Evolutionary conservation across 768 basidiomycete genomes (phyloP).

Genomic region (Trametes punicea): DNA sequence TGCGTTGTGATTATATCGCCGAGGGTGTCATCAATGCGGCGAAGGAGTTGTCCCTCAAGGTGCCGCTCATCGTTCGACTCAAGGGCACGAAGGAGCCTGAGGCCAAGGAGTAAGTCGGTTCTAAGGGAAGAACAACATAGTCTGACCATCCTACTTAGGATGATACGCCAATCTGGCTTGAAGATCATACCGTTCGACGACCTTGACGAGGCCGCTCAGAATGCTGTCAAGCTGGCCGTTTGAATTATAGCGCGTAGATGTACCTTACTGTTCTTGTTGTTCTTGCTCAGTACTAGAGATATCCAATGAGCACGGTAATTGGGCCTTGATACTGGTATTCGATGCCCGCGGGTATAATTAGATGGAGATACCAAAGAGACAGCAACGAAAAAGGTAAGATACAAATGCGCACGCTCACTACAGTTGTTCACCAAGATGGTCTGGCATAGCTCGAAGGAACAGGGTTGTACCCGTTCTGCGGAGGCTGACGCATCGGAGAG

Average conservation of each 20-base stretch:
- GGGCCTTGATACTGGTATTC: constrained; percentile 1
- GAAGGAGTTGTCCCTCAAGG: constrained; percentile 78
- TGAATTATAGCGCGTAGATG: constrained; percentile 4
- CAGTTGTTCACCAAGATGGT: constrained; percentile 45
- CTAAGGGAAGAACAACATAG: background rate
- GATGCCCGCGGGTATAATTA: constrained; percentile 20
- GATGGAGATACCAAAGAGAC: constrained; percentile 16
- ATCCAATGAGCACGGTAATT: constrained; percentile 8
- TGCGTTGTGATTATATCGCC: constrained; percentile 98
- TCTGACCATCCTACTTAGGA: constrained; percentile 43
- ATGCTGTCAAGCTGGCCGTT: constrained; percentile 66
- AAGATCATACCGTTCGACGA: constrained; percentile 93
- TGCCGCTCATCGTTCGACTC: constrained; percentile 90
- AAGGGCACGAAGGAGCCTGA: constrained; percentile 97
- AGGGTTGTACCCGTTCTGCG: constrained; percentile 37
- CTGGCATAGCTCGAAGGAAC: constrained; percentile 41
- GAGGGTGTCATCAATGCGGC: constrained; percentile 99
- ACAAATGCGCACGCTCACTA: constrained; percentile 9
- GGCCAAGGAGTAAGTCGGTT: constrained; percentile 78
- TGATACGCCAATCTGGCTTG: constrained; percentile 90
- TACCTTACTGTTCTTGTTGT: constrained; percentile 15
- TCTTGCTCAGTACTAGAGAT: constrained; percentile 8
- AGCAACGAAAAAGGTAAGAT: constrained; percentile 16
- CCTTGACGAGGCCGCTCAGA: constrained; percentile 86
- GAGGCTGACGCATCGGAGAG: constrained; percentile 27